Conservation (phyloP, 495 filamentous ascomycete genomes). For the Hypoxylon intermedium region DNA sequence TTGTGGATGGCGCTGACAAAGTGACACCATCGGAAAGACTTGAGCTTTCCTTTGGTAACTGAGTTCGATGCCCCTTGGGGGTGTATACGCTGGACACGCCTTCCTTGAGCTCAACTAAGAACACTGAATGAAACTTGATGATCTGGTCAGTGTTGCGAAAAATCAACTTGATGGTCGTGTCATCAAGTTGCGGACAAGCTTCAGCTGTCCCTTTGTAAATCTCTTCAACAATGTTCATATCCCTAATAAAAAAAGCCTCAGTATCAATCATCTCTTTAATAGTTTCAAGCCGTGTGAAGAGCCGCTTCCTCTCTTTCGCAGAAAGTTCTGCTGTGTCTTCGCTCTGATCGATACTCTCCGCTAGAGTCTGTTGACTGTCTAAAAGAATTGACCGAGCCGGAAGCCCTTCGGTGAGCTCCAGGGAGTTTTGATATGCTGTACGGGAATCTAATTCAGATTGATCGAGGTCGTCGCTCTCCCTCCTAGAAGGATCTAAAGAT, state of each 20-base stretch:
- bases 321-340: constrained; percentile 36
- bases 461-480: constrained; percentile 44
- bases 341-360: constrained; percentile 36
- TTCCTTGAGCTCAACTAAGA: constrained; percentile 78
- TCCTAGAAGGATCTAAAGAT: constrained; percentile 39
- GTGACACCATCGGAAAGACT: constrained; percentile 44
- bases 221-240: constrained; percentile 95
- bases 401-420: constrained; percentile 44
- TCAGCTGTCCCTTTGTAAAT: constrained; percentile 96
- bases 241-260: constrained; percentile 81
- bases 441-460: constrained; percentile 43
- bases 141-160: constrained; percentile 92
- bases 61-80: constrained; percentile 54
- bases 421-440: constrained; percentile 45
- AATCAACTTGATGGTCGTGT: constrained; percentile 82
- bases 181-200: constrained; percentile 77
- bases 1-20: constrained; percentile 39
- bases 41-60: constrained; percentile 43
- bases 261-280: constrained; percentile 93
- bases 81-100: constrained; percentile 77
- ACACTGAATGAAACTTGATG: constrained; percentile 77
- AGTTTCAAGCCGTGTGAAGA: constrained; percentile 71
- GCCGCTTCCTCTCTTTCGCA: constrained; percentile 53
- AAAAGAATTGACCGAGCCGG: constrained; percentile 27
- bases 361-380: constrained; percentile 40